Evolutionary conservation across 75 land plant species (phyloP), one percentile per base, ranked within the genome.

Genomic region (Adiantum capillusveneris): DNA sequence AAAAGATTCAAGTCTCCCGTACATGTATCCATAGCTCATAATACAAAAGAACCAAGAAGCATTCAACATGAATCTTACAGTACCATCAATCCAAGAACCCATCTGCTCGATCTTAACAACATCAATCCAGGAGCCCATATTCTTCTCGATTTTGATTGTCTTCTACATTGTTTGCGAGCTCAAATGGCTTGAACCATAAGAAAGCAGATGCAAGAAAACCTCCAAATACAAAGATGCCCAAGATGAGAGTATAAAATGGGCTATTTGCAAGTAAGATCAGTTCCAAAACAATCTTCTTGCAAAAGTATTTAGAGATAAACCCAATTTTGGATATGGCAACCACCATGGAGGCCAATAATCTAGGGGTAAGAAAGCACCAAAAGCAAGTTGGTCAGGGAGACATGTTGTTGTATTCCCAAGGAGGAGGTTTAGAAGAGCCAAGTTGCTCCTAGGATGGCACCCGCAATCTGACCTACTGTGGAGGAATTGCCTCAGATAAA

Each of bases 241-340:
- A 83, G 62, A 95, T 51, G 18, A 96, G 99, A 44, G 84, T 82
- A 73, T 91, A 95, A 24, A 95, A 75, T 19, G 81, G 56, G 45
- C 84, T 90, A 60, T 95, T 96, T 2, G 96, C n/a, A n/a, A n/a
- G 71, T 21, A 68, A 71, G 50, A 95, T 20, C 13, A 95, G 67
- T 29, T 96, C 99, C 68, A 95, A 95, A 41, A 86, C 70, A 25
- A 96, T 81, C 41, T 70, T 90, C 64, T 82, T 74, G 70, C 86
- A 90, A 53, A 71, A 77, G 57, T 90, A 95, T 75, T 95, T 96
- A 60, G 90, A 95, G n/a, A 84, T 46, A 0, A 96, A 95, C 51
- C 99, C 99, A 36, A 95, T 76, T 57, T 96, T 88, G 43, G 99
- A 96, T 49, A 95, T 95, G 64, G 99, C 96, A 31, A 80, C 84